Evolutionary conservation across 2,329 filamentous ascomycete species (phyloP).

Genomic region (Trichophyton benhamiae): DNA sequence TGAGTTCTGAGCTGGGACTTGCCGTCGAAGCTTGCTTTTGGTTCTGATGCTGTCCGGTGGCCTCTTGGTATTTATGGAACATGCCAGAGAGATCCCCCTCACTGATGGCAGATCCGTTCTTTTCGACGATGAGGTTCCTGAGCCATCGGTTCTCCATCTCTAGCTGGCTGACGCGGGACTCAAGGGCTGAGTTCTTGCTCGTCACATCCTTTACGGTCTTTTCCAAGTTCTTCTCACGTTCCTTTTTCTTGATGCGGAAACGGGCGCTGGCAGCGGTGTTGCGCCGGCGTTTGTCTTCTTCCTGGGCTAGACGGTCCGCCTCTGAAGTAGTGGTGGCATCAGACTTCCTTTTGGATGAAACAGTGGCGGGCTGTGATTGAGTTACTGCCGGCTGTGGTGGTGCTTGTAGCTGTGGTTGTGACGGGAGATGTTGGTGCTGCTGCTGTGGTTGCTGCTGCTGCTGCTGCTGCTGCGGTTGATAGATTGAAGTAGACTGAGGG

Average conservation of each 20-base stretch:
- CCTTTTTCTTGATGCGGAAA: conserved; percentile 93
- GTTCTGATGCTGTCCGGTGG: not conserved
- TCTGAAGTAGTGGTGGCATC: conserved; percentile 34
- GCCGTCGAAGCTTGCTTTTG: not conserved
- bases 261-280: conserved; percentile 82
- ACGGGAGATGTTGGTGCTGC: not conserved
- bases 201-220: conserved; percentile 70
- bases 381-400: not conserved
- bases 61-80: conserved; percentile 31
- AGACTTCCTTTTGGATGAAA: conserved; percentile 9
- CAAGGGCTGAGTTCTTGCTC: conserved; percentile 62
- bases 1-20: not conserved
- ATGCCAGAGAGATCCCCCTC: conserved; percentile 31
- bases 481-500: not conserved
- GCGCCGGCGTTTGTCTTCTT: conserved; percentile 79
- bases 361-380: not conserved
- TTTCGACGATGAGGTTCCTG: conserved; percentile 68
- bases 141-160: conserved; percentile 75
- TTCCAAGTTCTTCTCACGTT: conserved; percentile 76
- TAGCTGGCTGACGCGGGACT: conserved; percentile 62
- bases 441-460: not conserved
- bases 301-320: conserved; percentile 58
- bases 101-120: conserved; percentile 46
- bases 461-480: not conserved
- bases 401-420: not conserved